Base-by-base conservation (phyloP, 2,329 filamentous ascomycete genomes). In the Fusarium globosum region DNA sequence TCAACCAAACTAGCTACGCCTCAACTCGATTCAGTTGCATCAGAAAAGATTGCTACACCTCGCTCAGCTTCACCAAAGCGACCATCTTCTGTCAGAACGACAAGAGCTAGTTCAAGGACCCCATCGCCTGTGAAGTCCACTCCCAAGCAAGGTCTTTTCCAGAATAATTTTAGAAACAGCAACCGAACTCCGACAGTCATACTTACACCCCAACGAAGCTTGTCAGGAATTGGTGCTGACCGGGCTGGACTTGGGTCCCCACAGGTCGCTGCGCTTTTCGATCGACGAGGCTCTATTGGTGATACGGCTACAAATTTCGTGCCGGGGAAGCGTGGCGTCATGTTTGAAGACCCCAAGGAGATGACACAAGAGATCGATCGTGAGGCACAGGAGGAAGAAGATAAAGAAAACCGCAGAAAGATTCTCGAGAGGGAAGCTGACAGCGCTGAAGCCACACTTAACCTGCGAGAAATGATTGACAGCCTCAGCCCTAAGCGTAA, bases 401-500 rank as follows among this genome's bases (percentile, higher is more conserved):
- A 88, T 36, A 88, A 86, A 61, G 91, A 93, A 77, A 89, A 88
- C 76, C 85, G 86, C 15, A 86, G 88, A n/a, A 86, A 83, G 53
- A 86, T 89, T 49, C 82, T 89, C 26, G 86, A 90, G 75, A 85
- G 87, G 38, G 87, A 89, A 74, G 85, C 83, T 58, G 82, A 79
- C 23, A 77, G 75, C 16, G 70, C 69, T 12, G 92, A 94, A 71
- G 86, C 85, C 6, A 93, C 92, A 0, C 81, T 91, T 41, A 94
- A 90, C 70, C 83, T 96, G 48, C 92, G 90, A 71, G 92, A 94
- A 72, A 92, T 94, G 89, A 96, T 96, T 68, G 88, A 92, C 69
- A 93, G 90, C 64, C 85, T 96, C 71, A 94, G 92, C 30, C 93
- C 94, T 0, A 94, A 93, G 81, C 94, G 94, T 80, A 91, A 89